Evolutionary conservation across 2,329 filamentous ascomycete species (phyloP).

Genomic region (Colletotrichum cuscutae): DNA sequence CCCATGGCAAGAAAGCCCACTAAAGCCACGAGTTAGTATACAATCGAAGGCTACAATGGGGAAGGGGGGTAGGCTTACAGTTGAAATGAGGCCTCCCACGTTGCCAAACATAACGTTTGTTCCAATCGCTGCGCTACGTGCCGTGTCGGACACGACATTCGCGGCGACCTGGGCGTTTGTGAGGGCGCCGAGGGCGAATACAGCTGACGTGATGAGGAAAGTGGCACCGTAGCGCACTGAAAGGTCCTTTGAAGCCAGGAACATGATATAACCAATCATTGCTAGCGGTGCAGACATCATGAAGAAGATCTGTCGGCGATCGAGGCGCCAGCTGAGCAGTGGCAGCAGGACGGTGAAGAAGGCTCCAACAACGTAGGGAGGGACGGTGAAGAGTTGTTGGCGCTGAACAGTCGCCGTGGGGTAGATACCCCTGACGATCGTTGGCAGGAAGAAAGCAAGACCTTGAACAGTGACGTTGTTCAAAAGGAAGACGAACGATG

Average conservation of each 20-base stretch:
- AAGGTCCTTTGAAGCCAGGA: constrained; percentile 60
- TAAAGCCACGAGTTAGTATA: not conserved
- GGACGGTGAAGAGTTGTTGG: constrained; percentile 73
- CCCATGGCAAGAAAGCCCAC: constrained; percentile 71
- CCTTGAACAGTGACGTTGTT: constrained; percentile 76
- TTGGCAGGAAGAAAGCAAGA: constrained; percentile 73
- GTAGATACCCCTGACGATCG: constrained; percentile 73
- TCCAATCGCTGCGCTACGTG: constrained; percentile 70
- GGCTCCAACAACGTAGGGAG: constrained; percentile 71
- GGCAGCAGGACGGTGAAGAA: constrained; percentile 69
- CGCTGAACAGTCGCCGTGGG: constrained; percentile 64
- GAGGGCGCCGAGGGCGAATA: constrained; percentile 70
- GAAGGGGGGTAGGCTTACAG: constrained; percentile 39
- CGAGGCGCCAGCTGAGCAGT: constrained; percentile 65
- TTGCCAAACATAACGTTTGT: constrained; percentile 73
- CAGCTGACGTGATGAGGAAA: constrained; percentile 70
- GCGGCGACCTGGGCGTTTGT: constrained; percentile 72
- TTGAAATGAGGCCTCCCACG: constrained; percentile 50
- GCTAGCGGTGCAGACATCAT: constrained; percentile 65
- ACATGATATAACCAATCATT: constrained; percentile 73
- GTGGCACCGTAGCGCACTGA: constrained; percentile 70
- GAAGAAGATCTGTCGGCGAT: constrained; percentile 66
- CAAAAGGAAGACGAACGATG: constrained; percentile 68
- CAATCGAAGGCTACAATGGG: not conserved
- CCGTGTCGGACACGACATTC: constrained; percentile 74